phyloP scores from a whole-genome alignment of 352 stramenopile species.

The Globisporangium parvum region DNA sequence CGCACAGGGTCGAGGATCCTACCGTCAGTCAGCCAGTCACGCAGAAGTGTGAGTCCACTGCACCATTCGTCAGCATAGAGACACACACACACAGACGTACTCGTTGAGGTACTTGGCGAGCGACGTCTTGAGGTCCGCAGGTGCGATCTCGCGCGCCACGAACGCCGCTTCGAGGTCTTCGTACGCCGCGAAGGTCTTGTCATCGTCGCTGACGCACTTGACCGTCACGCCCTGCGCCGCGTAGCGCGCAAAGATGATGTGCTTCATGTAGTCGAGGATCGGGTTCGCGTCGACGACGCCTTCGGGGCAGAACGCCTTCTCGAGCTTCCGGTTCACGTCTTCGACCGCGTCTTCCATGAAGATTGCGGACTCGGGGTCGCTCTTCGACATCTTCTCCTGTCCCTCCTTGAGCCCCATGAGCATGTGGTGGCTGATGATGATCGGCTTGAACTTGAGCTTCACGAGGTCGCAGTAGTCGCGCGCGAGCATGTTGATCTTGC shows the following conservation, averaged over 20 bases:
- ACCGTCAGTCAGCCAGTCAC: constrained; percentile 2
- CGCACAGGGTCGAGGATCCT: constrained; percentile 95
- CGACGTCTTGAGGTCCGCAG: constrained; percentile 92
- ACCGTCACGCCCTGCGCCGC: constrained; percentile 37
- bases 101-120: constrained; percentile 90
- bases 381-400: constrained; percentile 99
- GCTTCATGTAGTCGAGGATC: constrained; percentile 96
- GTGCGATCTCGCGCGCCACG: constrained; percentile 84
- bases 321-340: constrained; percentile 96
- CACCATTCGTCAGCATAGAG: constrained; percentile 4
- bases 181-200: constrained; percentile 87
- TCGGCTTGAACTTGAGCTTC: constrained; percentile 91
- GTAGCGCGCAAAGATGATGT: constrained; percentile 94
- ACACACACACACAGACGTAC: constrained; percentile 37
- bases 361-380: constrained; percentile 96
- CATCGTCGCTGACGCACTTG: constrained; percentile 37
- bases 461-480: constrained; percentile 97
- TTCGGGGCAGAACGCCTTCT: constrained; percentile 96
- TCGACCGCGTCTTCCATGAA: constrained; percentile 98
- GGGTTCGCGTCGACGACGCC: constrained; percentile 90
- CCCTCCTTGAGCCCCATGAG: constrained; percentile 97
- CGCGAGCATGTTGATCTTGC: constrained; percentile 98
- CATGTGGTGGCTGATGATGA: constrained; percentile 99
- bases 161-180: constrained; percentile 91
- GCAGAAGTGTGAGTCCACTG: constrained; percentile 6